Evolutionary conservation across 306 rosid genomes (phyloP), one percentile per base, ranked within the genome.

Genomic region (Corylus avellana): DNA sequence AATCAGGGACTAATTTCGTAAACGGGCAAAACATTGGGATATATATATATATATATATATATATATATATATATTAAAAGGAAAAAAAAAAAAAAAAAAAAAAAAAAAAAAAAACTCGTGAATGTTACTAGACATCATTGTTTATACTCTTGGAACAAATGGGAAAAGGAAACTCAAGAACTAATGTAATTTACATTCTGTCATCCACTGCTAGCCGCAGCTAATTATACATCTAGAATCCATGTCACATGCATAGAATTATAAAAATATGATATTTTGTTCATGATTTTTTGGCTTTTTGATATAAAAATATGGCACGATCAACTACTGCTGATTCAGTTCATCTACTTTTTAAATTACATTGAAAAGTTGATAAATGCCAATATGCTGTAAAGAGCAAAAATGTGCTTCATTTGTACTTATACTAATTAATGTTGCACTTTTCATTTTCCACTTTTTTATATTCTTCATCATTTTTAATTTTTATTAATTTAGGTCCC

Each of bases 331-430:
- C 3, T 17, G 76, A 53, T 77, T 75, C 73, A 67, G 76, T 68
- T 82, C 77, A 68, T 82, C 76, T 78, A 58, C 78, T 77, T 76
- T 74, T 20, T 37, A 48, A 44, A 57, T 72, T 48, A 56, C 20
- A 75, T 56, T 47, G 71, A 64, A 85, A 87, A 85, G 87, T 80
- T 81, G 50, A 77, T 57, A 44, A 70, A 66, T 74, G 79, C 79
- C 83, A 48, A 64, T 68, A 84, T 75, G 83, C 75, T 80, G 85
- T 72, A 77, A 86, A 84, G 88, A 69, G 69, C 62, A 76, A 61
- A 64, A 78, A 7, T 1, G 84, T 90, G 89, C 79, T 79, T 58
- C 75, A 22, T 72, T 22, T 88, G 85, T 76, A 78, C 82, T 80
- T 76, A 48, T 72, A 62, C 64, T 62, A 75, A 82, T 82, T 58